Base-by-base conservation (phyloP, 192 early-diverging fungal species). In the Chytriomyces sp. region DNA sequence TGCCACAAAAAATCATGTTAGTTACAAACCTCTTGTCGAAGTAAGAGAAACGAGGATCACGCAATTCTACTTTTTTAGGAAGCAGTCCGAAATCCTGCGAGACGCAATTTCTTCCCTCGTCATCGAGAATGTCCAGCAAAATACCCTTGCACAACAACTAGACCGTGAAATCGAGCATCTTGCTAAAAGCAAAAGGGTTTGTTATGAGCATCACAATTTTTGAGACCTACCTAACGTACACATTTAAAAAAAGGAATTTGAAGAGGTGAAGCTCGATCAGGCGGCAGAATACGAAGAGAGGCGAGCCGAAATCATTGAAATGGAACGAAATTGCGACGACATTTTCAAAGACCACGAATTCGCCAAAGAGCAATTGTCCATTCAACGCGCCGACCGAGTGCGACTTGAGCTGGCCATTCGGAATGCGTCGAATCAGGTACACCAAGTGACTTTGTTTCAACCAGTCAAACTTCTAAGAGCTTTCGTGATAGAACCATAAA, bases 311-410 rank as follows among this genome's bases (percentile, higher is more conserved):
- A 86, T 86, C n/a, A 62, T 78, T 44, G 80, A 86, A 60, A 85
- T 89, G 77, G 87, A 89, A 54, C 69, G 75, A 36, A 77, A 81
- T 33, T 85, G 86, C 54, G 81, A 86, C 61, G 87, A 89, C 52
- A 84, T 88, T 39, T 86, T 86, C 70, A 89, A 88, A 59, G 78
- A 88, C 64, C 82, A 88, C 62, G 86, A 89, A 72, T 52, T 85
- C 7, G 84, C 85, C n/a, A 89, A 88, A 49, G 84, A 88, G 33
- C 82, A 86, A 67, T 75, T 89, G 14, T 76, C 79, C 12, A 67
- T 78, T 28, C 86, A 88, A 67, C 78, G 80, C 52, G 84, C 76
- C 0, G 87, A 89, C 65, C 55, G 80, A 38, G 82, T 86, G 22
- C 62, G 81, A 28, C 70, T 86, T 31, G 86, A 85, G 25, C 39